These are phyloP conservation scores for Fusarium protoensiforme DNA, from an alignment of 2,329 filamentous ascomycete genomes.

Conservation along the genomic window DNA sequence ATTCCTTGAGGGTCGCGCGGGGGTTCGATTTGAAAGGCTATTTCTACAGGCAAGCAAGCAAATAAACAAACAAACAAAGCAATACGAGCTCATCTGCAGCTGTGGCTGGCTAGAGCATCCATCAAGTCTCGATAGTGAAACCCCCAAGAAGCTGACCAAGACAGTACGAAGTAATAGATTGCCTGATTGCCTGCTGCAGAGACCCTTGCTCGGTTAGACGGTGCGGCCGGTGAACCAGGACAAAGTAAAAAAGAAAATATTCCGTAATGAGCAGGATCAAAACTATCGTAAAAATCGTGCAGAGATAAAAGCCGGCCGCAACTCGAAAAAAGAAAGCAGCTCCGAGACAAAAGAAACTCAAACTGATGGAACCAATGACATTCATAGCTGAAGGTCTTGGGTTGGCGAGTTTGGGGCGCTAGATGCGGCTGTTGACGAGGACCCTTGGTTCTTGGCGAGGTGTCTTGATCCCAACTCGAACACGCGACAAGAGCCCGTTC, in stretches of 20 bases:
- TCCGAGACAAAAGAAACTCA: not conserved
- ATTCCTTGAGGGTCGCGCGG: not conserved
- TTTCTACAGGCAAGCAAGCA: not conserved
- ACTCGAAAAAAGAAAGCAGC: not conserved
- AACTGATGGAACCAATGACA: not conserved
- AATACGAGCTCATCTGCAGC: not conserved
- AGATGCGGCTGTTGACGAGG: not conserved
- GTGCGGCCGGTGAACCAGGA: not conserved
- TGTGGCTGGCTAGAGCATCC: not conserved
- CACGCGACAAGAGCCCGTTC: not conserved
- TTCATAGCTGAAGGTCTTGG: not conserved
- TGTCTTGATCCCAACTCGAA: not conserved
- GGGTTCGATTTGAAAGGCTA: not conserved
- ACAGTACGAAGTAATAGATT: not conserved
- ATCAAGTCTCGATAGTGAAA: not conserved
- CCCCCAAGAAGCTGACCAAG: not conserved
- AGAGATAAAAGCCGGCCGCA: not conserved
- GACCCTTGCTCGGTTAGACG: not conserved
- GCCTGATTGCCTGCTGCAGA: not conserved
- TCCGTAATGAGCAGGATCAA: constrained; percentile 2
- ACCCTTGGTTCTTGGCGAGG: not conserved
- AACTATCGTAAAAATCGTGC: not conserved
- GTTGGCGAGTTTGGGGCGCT: not conserved
- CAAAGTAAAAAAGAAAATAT: not conserved
- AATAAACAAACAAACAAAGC: not conserved